Conservation (phyloP, 139 green algal species). For the Trebouxia sp. region DNA sequence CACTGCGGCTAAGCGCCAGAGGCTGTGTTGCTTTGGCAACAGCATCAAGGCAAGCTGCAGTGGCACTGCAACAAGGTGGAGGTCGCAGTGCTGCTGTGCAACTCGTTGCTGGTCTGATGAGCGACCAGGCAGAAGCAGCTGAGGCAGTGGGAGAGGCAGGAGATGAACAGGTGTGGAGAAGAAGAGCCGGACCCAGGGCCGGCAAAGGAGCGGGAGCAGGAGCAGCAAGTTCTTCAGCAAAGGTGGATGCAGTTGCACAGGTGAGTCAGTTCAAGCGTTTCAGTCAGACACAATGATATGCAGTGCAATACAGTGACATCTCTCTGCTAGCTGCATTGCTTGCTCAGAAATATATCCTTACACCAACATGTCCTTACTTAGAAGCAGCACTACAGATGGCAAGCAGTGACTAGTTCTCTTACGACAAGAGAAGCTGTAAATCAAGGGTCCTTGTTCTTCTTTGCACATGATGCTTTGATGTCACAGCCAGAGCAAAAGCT, state of each 20-base stretch:
- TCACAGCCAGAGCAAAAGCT: too few species aligned
- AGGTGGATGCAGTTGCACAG: neutral
- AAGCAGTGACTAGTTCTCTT: too few species aligned
- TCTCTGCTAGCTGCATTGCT: too few species aligned
- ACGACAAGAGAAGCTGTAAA: too few species aligned
- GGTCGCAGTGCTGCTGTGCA: neutral
- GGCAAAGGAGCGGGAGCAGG: conserved; percentile 10
- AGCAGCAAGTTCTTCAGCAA: neutral
- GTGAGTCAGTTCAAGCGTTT: too few species aligned
- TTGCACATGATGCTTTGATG: neutral
- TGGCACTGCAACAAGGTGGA: neutral
- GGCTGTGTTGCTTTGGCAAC: neutral
- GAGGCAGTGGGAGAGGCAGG: neutral
- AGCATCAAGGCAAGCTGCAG: neutral
- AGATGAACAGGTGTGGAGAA: neutral
- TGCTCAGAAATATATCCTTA: too few species aligned
- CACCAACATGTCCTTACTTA: too few species aligned
- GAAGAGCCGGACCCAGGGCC: conserved; percentile 23
- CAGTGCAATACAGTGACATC: too few species aligned
- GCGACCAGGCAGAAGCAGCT: neutral
- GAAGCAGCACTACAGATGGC: too few species aligned
- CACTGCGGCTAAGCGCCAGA: neutral
- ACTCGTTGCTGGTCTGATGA: neutral
- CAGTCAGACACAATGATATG: too few species aligned
- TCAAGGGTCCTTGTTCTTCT: neutral